Evolutionary conservation across 2,329 filamentous ascomycete species (phyloP), one percentile per base, ranked within the genome.

Genomic region (Pseudopithomyces maydicus): DNA sequence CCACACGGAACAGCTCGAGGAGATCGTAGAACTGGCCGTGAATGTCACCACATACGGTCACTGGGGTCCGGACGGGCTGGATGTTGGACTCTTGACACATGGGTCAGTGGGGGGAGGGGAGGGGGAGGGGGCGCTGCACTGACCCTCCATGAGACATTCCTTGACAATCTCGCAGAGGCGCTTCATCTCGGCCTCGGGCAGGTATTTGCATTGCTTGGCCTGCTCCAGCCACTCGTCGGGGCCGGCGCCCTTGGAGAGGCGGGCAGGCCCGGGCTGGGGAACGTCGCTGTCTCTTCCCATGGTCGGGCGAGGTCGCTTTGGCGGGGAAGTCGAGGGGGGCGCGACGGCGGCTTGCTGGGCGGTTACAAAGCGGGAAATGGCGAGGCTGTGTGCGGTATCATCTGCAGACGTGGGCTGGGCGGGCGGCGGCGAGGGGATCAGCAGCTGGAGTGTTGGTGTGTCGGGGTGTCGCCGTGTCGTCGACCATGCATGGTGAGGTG

Each of bases 1-100:
- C 92, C 39, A 99, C 94, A 52, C 93, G 90, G 79, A 99, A 99
- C 48, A 99, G 87, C 81, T 99, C 95, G 59, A 98, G 87, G 10
- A 99, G 84, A 77, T 99, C 95, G 79, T 99, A 98, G 77, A 98
- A 98, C 79, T 99, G 95, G 68, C 95, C 95, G 78, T 99, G 95
- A 61, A 99, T 98, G 75, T 99, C 95, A 73, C 95, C 95, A 73
- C 95, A 98, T 62, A 99, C 90, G 5, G 95, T 99, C 61, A 99
- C 95, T 6, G 95, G 95, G 0, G 95, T 97, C 52, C 90, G 88
- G 19, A 99, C 94, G n/a, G 95, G 95, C 76, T 98, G 95, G 57
- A 99, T 98, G 76, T 99, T 99, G 64, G 93, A 97, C 80, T 99
- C 95, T 96, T 67, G 19, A 26, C 14, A 42, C 19, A 17, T 32